Conservation (phyloP, 2,329 filamentous ascomycete genomes). For the Ilyonectria sp. region DNA sequence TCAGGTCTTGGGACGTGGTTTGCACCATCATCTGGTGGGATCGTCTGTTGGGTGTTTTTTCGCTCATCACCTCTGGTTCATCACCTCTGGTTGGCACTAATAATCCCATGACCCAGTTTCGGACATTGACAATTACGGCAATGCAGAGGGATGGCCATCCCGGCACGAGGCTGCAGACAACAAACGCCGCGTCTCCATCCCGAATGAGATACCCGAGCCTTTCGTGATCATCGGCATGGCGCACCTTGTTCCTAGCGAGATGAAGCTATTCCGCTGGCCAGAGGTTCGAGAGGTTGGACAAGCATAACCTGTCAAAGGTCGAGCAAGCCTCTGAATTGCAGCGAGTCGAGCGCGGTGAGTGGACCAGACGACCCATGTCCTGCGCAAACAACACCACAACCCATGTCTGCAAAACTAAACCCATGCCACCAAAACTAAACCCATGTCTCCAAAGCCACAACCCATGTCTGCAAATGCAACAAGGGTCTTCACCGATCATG, state of each 20-base stretch:
- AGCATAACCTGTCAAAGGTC: not conserved
- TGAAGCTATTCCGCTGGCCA: slow-evolving; percentile 5
- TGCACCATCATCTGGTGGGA: not conserved
- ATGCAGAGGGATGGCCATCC: not conserved
- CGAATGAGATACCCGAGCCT: slow-evolving; percentile 2
- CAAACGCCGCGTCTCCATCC: not conserved
- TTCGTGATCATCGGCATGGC: not conserved
- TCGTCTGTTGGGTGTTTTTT: not conserved
- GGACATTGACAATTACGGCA: not conserved
- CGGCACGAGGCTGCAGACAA: not conserved
- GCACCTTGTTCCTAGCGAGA: slow-evolving; percentile 4
- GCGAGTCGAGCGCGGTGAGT: slow-evolving; percentile 12
- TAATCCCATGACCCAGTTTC: not conserved
- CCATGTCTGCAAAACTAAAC: not conserved
- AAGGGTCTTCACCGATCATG: slow-evolving; percentile 30
- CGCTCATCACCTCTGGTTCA: not conserved
- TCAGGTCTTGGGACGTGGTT: not conserved
- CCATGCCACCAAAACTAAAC: not conserved
- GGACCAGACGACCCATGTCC: slow-evolving; percentile 20
- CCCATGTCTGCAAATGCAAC: not conserved
- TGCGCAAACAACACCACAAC: not conserved
- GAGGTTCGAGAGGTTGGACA: not conserved
- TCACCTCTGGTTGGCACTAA: not conserved
- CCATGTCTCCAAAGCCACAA: slow-evolving; percentile 4
- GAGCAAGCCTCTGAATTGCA: not conserved